Evolutionary conservation across 2,329 filamentous ascomycete species (phyloP).

Genomic region (Cladosporium sp.): DNA sequence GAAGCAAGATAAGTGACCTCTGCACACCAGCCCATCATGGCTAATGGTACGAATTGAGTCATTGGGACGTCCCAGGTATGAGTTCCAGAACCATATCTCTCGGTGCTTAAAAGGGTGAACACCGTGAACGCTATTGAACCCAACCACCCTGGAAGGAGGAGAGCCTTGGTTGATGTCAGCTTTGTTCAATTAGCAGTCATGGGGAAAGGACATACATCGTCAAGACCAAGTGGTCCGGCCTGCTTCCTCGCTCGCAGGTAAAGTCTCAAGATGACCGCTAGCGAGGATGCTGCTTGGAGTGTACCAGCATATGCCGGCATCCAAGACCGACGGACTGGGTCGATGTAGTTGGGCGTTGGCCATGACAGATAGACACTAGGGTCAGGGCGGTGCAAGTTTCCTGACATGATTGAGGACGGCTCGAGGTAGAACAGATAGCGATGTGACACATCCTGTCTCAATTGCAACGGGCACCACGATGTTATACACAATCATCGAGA

Average conservation of each 20-base stretch:
- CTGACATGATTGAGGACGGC: conserved; percentile 25
- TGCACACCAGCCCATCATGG: conserved; percentile 23
- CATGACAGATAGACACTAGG: conserved; percentile 24
- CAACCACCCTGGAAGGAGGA: conserved; percentile 23
- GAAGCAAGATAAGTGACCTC: conserved; percentile 26
- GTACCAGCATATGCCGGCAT: conserved; percentile 24
- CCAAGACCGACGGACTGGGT: conserved; percentile 28
- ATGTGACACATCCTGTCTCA: not conserved
- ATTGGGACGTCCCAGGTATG: conserved; percentile 28
- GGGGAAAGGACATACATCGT: conserved; percentile 22
- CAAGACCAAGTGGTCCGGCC: conserved; percentile 30
- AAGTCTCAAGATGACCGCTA: conserved; percentile 27
- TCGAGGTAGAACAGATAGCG: not conserved
- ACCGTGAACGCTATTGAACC: conserved; percentile 23
- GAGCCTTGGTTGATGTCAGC: conserved; percentile 11
- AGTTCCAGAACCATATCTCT: conserved; percentile 21
- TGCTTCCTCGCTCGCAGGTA: conserved; percentile 26
- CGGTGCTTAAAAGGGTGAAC: conserved; percentile 20
- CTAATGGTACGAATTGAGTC: conserved; percentile 15
- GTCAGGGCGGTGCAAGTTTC: conserved; percentile 26
- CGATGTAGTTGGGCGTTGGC: conserved; percentile 29
- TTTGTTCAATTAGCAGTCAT: not conserved
- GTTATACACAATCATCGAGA: not conserved
- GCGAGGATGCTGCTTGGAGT: conserved; percentile 24
- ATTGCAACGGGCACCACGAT: not conserved